Evolutionary conservation across 2,329 filamentous ascomycete species (phyloP).

Genomic region (Berkeleyomyces basicola): DNA sequence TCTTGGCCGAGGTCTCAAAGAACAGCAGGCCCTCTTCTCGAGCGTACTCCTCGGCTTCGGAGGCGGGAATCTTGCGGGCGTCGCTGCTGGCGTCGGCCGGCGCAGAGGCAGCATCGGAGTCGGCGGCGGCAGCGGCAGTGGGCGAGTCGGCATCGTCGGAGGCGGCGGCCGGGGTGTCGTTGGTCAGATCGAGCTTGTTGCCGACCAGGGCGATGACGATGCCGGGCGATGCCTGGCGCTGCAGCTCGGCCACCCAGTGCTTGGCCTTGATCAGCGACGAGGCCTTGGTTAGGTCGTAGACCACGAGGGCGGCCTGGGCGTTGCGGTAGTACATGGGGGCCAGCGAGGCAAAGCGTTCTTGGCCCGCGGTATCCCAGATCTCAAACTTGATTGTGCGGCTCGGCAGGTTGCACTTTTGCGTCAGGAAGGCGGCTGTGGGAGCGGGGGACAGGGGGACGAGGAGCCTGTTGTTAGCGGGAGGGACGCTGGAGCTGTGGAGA

Average conservation of each 20-base stretch:
- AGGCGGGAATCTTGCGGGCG: constrained; percentile 75
- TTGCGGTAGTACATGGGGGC: constrained; percentile 99
- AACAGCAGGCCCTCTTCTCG: constrained; percentile 90
- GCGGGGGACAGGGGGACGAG: neutral
- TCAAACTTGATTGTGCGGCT: constrained; percentile 84
- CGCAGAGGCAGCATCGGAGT: constrained; percentile 30
- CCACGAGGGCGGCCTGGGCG: constrained; percentile 89
- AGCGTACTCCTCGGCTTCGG: constrained; percentile 82
- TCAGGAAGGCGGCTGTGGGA: constrained; percentile 73
- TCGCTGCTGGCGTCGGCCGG: constrained; percentile 44
- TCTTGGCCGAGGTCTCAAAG: constrained; percentile 97
- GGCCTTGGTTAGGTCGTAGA: constrained; percentile 96
- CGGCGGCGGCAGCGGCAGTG: constrained; percentile 16
- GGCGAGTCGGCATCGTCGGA: constrained; percentile 34
- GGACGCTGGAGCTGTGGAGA: neutral
- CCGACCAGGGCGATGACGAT: constrained; percentile 95
- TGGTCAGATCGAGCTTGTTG: constrained; percentile 87
- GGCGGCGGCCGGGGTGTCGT: constrained; percentile 31
- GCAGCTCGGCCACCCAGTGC: constrained; percentile 96
- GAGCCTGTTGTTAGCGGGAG: constrained; percentile 3
- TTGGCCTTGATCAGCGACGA: constrained; percentile 92
- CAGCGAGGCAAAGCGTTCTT: constrained; percentile 90
- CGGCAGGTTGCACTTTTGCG: constrained; percentile 94
- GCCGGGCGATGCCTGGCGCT: constrained; percentile 85
- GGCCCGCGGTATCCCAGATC: constrained; percentile 97